Base-by-base conservation (phyloP, 768 basidiomycete species). In the Tulasnella sp. region DNA sequence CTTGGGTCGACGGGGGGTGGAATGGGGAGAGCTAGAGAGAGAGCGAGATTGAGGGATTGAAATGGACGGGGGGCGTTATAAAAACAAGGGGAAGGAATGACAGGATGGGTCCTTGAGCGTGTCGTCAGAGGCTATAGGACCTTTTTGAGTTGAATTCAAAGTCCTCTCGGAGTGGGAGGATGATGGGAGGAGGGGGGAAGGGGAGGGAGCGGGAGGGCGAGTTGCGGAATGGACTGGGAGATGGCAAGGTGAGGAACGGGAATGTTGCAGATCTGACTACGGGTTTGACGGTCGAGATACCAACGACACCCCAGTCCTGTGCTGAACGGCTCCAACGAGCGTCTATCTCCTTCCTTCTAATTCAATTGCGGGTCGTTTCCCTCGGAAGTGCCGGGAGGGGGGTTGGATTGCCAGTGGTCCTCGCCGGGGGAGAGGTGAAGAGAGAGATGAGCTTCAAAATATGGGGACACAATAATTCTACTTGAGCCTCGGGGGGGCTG, bases 191-290 rank as follows among this genome's bases (percentile, higher is more conserved):
- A 9, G 12, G 28, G 42, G 9, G 31, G 72, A 28, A 8, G 72
- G 18, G 72, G 72, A 28, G 31, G 20, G 18, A n/a, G 31, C 37
- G 34, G 72, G 31, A 73, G 34, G 28, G 72, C 20, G 72, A 37
- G 24, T n/a, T 54, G 54, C 7, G 54, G 54, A 54, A 54, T 24
- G 54, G n/a, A n/a, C n/a, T 54, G 64, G 64, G 64, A 69, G 28
- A 37, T 14, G 64, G 64, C 7, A 37, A 69, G 64, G 28, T 37
- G 64, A 69, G 64, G 16, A 37, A 69, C 31, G 64, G 64, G 64
- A 69, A 69, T 69, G 64, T 69, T 69, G 64, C 64, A 69, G 64
- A 69, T 69, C 64, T 28, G 64, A 69, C 64, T 69, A 37, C 24
- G 64, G 11, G 64, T 69, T 37, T 69, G 41, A 75, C 42, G n/a